These are phyloP conservation scores for Thoreauomyces humboldtii DNA, from an alignment of 192 early-diverging fungal genomes.

Conservation along the genomic window DNA sequence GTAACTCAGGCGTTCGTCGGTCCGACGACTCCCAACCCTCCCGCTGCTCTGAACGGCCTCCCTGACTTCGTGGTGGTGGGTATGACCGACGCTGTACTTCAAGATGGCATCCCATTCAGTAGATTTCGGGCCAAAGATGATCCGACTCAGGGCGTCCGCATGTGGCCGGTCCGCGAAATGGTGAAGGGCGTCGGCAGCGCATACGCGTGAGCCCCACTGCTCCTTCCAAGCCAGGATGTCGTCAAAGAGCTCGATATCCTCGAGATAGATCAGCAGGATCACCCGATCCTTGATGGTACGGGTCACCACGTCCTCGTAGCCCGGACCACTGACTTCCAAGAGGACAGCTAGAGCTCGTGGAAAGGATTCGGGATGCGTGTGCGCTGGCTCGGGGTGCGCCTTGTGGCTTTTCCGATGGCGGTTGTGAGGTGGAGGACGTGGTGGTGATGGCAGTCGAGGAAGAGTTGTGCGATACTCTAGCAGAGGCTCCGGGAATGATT, in stretches of 20 bases:
- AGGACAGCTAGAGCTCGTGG: neutral
- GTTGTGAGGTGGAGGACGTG: neutral
- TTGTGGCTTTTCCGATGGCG: no score
- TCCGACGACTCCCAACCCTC: no score
- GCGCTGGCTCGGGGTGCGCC: neutral
- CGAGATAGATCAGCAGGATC: slow-evolving; percentile 13
- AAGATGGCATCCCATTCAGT: slow-evolving; percentile 22
- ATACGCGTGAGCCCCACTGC: neutral
- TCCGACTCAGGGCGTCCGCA: slow-evolving; percentile 9
- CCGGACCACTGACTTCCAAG: neutral
- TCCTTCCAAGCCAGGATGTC: slow-evolving; percentile 16
- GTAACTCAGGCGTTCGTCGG: neutral
- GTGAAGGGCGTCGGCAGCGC: neutral
- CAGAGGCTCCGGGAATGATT: neutral
- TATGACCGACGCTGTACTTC: neutral
- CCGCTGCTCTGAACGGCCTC: neutral
- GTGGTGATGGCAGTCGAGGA: neutral
- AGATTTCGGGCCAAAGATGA: slow-evolving; percentile 9
- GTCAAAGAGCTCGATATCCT: slow-evolving; percentile 21
- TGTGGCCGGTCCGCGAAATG: slow-evolving; percentile 1
- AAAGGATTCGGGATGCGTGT: neutral
- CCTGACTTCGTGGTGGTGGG: neutral
- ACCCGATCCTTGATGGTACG: neutral
- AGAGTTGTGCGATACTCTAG: neutral
- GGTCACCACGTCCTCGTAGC: slow-evolving; percentile 15